Evolutionary conservation across 495 filamentous ascomycete species (phyloP).

Genomic region (Xylaria palmicola): DNA sequence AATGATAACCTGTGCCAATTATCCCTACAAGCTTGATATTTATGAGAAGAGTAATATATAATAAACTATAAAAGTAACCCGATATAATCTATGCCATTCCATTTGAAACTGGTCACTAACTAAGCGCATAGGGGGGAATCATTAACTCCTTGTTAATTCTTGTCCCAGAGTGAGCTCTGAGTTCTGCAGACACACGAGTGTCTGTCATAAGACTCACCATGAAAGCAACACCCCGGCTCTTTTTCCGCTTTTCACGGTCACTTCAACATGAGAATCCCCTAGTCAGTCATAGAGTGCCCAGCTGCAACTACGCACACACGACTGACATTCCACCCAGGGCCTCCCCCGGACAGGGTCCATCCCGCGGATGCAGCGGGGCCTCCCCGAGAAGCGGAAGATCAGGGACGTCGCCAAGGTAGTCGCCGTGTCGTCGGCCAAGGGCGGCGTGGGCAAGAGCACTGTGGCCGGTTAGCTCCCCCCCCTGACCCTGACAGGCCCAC

Average conservation of each 20-base stretch:
- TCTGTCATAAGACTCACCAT: conserved; percentile 32
- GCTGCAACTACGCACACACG: background rate
- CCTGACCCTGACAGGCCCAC: background rate
- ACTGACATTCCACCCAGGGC: conserved; percentile 53
- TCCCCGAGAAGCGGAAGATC: conserved; percentile 78
- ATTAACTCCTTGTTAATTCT: no score
- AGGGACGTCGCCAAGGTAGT: conserved; percentile 81
- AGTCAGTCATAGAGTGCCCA: conserved; percentile 51
- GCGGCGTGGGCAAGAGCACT: conserved; percentile 94
- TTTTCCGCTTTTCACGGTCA: conserved; percentile 62
- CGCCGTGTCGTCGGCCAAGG: conserved; percentile 92
- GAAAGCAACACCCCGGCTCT: conserved; percentile 50
- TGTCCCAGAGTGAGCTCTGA: no score
- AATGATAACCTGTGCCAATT: no score
- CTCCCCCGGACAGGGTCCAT: conserved; percentile 77
- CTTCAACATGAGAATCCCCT: conserved; percentile 91
- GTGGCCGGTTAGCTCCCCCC: conserved; percentile 61
- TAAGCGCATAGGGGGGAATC: no score
- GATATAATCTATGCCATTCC: no score
- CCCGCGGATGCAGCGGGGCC: conserved; percentile 77
- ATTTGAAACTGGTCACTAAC: no score
- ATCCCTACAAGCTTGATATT: no score
- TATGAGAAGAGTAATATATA: no score
- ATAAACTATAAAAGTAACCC: no score
- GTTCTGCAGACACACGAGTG: no score